A percentile compares a stretch with the other conserved stretches of the same genome.
These are phyloP conservation scores for Cucurbita pepo DNA, from an alignment of 306 rosid genomes.

Conservation along the genomic window DNA sequence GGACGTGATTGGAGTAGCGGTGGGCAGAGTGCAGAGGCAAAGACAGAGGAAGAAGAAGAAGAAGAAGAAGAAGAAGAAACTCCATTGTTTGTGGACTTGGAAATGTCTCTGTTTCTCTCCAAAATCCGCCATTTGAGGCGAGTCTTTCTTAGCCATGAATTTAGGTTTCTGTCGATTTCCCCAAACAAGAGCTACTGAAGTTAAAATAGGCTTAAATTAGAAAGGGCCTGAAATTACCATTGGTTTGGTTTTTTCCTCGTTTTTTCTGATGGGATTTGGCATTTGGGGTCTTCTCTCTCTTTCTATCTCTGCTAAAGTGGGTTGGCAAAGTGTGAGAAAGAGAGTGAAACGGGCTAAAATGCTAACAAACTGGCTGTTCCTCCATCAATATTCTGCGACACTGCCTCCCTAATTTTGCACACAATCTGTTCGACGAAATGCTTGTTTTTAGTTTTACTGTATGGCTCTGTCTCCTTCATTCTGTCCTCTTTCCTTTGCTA, in stretches of 20 bases:
- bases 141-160: conserved; percentile 5
- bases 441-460: background rate
- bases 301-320: background rate
- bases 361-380: conserved; percentile 19
- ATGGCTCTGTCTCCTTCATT: conserved; percentile 6
- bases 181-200: background rate
- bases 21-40: background rate
- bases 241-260: background rate
- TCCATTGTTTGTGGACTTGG: background rate
- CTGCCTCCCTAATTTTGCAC: conserved; percentile 32
- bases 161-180: background rate
- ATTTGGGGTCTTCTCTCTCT: background rate
- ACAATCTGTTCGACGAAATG: background rate
- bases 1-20: background rate
- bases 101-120: background rate
- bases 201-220: background rate
- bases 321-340: conserved; percentile 93
- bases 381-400: conserved; percentile 16
- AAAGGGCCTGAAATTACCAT: background rate
- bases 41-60: background rate
- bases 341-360: conserved; percentile 60
- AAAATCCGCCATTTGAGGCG: background rate
- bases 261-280: background rate
- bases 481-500: background rate
- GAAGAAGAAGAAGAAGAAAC: background rate